Evolutionary conservation across 2,329 filamentous ascomycete genomes (phyloP).

Genomic region (Colletotrichum cuscutae): DNA sequence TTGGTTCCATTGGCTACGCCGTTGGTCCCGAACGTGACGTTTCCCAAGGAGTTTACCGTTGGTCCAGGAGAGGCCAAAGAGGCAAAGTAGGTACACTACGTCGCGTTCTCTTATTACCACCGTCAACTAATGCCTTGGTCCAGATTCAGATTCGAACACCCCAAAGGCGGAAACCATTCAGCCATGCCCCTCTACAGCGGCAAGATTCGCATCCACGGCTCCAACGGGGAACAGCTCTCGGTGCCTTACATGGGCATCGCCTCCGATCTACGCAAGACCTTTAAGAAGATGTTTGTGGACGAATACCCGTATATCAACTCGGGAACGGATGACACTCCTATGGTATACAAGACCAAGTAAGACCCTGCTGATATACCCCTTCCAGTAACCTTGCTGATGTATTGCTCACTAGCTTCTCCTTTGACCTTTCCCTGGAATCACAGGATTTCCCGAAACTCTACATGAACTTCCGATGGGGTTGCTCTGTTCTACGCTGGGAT

Average conservation of each 20-base stretch:
- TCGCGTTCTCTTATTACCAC: not conserved
- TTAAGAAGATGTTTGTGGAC: slow-evolving; percentile 9
- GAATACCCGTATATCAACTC: slow-evolving; percentile 11
- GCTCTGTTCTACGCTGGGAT: slow-evolving; percentile 26
- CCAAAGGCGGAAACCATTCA: slow-evolving; percentile 39
- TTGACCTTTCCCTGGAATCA: slow-evolving; percentile 15
- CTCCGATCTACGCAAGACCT: slow-evolving; percentile 11
- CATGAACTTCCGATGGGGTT: slow-evolving; percentile 23
- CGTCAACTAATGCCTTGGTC: not conserved
- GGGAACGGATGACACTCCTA: not conserved
- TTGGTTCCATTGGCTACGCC: not conserved
- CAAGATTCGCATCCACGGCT: slow-evolving; percentile 53
- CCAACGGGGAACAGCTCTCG: slow-evolving; percentile 51
- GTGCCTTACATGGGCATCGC: slow-evolving; percentile 50
- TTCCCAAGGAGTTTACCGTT: slow-evolving; percentile 35
- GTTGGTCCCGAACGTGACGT: slow-evolving; percentile 7
- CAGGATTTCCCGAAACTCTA: slow-evolving; percentile 31
- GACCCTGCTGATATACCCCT: not conserved
- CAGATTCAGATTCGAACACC: slow-evolving; percentile 42
- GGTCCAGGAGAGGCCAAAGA: slow-evolving; percentile 40
- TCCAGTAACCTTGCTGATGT: not conserved
- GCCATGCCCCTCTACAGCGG: slow-evolving; percentile 56
- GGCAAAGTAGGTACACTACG: slow-evolving; percentile 24
- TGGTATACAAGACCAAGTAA: slow-evolving; percentile 27
- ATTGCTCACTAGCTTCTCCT: slow-evolving; percentile 9